Evolutionary conservation across 768 basidiomycete species (phyloP).

Genomic region (Gyrodon lividus): DNA sequence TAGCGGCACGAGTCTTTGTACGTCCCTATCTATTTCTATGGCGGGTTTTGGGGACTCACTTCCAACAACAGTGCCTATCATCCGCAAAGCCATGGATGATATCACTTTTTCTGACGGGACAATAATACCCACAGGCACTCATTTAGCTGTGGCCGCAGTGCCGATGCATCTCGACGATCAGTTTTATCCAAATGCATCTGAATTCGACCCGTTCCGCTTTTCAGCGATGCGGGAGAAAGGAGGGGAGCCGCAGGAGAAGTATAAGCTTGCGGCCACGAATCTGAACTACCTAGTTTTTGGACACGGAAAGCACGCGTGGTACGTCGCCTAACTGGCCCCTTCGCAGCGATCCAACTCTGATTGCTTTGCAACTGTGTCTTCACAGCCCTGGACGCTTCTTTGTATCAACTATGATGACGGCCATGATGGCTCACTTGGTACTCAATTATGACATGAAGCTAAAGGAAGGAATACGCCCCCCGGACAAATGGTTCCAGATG

Average conservation of each 20-base stretch:
- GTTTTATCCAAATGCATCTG: constrained; percentile 41
- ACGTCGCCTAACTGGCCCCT: constrained; percentile 8
- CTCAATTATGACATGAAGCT: constrained; percentile 40
- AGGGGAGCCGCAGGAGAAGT: constrained; percentile 22
- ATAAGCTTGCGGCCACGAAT: constrained; percentile 31
- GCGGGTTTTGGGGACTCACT: constrained; percentile 2
- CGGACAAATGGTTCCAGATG: constrained; percentile 35
- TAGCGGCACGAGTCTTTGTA: constrained; percentile 34
- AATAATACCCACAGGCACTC: constrained; percentile 38
- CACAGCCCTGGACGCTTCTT: constrained; percentile 44
- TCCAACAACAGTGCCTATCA: constrained; percentile 25
- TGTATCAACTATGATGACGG: constrained; percentile 39
- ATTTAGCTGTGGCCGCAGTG: constrained; percentile 31
- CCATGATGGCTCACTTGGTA: constrained; percentile 40
- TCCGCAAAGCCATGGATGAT: constrained; percentile 35
- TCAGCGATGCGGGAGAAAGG: constrained; percentile 23
- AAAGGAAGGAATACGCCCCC: constrained; percentile 35
- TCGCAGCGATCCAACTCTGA: constrained; percentile 5
- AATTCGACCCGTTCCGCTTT: constrained; percentile 45
- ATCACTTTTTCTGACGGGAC: constrained; percentile 36
- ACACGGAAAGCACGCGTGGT: constrained; percentile 36
- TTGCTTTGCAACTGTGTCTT: neutral
- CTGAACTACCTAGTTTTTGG: constrained; percentile 37
- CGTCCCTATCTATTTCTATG: constrained; percentile 8
- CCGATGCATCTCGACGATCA: constrained; percentile 41